Conservation (phyloP, 495 filamentous ascomycete genomes). For the Talaromyces trachyspermus region DNA sequence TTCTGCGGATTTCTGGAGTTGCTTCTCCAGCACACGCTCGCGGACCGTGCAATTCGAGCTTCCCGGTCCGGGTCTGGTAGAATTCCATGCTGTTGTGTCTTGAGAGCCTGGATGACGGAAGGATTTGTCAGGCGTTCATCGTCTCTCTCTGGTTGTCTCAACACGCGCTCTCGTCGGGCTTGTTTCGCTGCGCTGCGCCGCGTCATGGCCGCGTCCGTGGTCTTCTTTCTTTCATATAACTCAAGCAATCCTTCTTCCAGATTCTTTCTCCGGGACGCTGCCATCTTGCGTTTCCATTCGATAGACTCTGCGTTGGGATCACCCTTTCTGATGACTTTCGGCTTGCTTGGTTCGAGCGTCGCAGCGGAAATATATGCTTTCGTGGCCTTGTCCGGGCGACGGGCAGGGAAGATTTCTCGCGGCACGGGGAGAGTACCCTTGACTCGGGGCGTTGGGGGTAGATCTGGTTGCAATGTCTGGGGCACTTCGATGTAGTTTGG, state of each 20-base stretch:
- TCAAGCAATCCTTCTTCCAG: slow-evolving; percentile 55
- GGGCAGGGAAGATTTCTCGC: slow-evolving; percentile 52
- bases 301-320: slow-evolving; percentile 43
- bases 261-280: slow-evolving; percentile 51
- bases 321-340: slow-evolving; percentile 20
- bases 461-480: slow-evolving; percentile 37
- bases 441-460: slow-evolving; percentile 37
- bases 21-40: slow-evolving; percentile 27
- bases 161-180: slow-evolving; percentile 34
- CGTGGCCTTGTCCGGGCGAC: slow-evolving; percentile 43
- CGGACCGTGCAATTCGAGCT: slow-evolving; percentile 37
- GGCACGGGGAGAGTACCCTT: slow-evolving; percentile 70
- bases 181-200: slow-evolving; percentile 29
- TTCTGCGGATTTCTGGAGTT: slow-evolving; percentile 30
- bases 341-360: slow-evolving; percentile 28
- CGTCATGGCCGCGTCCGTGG: slow-evolving; percentile 28
- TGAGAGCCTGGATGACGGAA: slow-evolving; percentile 37
- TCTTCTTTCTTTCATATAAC: slow-evolving; percentile 48
- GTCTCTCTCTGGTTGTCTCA: slow-evolving; percentile 45
- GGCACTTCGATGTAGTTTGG: slow-evolving; percentile 71
- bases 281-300: slow-evolving; percentile 56
- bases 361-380: slow-evolving; percentile 43
- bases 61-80: slow-evolving; percentile 43
- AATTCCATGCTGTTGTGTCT: slow-evolving; percentile 25
- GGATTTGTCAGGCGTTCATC: slow-evolving; percentile 56